Conservation (phyloP, 2,329 filamentous ascomycete species). For the Lachnum nothofagi region DNA sequence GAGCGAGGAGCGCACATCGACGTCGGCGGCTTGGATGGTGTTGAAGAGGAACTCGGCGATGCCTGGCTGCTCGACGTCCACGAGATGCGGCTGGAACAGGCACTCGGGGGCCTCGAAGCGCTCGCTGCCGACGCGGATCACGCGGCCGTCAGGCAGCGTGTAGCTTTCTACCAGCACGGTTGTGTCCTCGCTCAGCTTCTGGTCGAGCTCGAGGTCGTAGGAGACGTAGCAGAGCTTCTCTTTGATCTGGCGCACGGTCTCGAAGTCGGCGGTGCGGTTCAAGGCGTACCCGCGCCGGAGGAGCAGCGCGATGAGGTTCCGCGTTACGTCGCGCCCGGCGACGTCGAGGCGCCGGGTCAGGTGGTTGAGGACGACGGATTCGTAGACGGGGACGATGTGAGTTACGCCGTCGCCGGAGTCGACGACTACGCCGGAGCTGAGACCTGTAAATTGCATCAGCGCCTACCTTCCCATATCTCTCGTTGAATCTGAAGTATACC, state of each 20-base stretch:
- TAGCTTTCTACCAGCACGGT: conserved; percentile 97
- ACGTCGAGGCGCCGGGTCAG: conserved; percentile 91
- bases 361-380: conserved; percentile 95
- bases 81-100: conserved; percentile 95
- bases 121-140: conserved; percentile 93
- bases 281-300: conserved; percentile 91
- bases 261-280: conserved; percentile 97
- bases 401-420: conserved; percentile 98
- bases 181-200: conserved; percentile 92
- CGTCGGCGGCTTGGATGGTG: conserved; percentile 92
- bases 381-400: conserved; percentile 97
- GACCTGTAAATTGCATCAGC: conserved; percentile 47
- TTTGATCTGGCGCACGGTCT: conserved; percentile 98
- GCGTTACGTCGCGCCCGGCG: conserved; percentile 93
- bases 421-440: conserved; percentile 92
- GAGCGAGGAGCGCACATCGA: conserved; percentile 86
- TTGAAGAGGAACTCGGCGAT: conserved; percentile 98
- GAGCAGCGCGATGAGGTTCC: conserved; percentile 92
- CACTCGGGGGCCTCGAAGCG: conserved; percentile 97
- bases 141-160: conserved; percentile 90
- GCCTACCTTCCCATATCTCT: neutral
- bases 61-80: conserved; percentile 94
- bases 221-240: conserved; percentile 99
- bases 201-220: conserved; percentile 94
- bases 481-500: conserved; percentile 45